Base-by-base conservation (phyloP, 78 protist species). In the Speleostelium caveatum region DNA sequence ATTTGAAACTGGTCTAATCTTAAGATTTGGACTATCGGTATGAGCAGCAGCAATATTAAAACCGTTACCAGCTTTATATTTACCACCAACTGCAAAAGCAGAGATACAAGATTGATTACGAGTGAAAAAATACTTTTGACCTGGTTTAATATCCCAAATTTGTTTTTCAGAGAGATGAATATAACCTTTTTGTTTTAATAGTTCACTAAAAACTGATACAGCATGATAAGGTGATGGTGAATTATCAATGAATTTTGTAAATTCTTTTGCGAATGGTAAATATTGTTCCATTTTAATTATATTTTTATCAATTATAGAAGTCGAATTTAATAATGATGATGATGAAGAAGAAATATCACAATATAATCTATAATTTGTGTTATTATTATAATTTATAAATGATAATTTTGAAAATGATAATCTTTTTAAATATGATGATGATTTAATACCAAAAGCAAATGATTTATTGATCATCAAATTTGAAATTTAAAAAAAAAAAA, bases 71-170 rank as follows among this genome's bases (percentile, higher is more conserved):
- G 89, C 60, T 55, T 45, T 53, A 63, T 35, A 98, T 45, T 92
- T 45, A 30, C 96, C 97, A 33, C 99, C 99, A 38, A 98, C 96
- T 22, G 93, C 55, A 49, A 98, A 97, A 32, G 99, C 98, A 36
- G 97, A 61, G 45, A 98, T 30, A 61, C 96, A 65, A 2, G 93
- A 39, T 26, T 92, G 96, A 94, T 97, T 97, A 36, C 99, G 90
- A 17, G 98, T 96, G 76, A 97, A 88, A 83, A 75, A 98, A 75
- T 96, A 98, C 67, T 88, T 94, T 14, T 90, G 95, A 53, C 75
- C 78, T n/a, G 67, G 93, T 24, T 92, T 58, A 41, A 96, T 12
- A 63, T 72, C 80, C 88, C 89, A 80, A 28, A 45, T 41, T 58
- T 32, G 75, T 16, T 24, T 75, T 69, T 96, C 97, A n/a, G 69